These are phyloP conservation scores for Limtongozyma cylindracea DNA, from an alignment of 805 yeast genomes.

Conservation along the genomic window DNA sequence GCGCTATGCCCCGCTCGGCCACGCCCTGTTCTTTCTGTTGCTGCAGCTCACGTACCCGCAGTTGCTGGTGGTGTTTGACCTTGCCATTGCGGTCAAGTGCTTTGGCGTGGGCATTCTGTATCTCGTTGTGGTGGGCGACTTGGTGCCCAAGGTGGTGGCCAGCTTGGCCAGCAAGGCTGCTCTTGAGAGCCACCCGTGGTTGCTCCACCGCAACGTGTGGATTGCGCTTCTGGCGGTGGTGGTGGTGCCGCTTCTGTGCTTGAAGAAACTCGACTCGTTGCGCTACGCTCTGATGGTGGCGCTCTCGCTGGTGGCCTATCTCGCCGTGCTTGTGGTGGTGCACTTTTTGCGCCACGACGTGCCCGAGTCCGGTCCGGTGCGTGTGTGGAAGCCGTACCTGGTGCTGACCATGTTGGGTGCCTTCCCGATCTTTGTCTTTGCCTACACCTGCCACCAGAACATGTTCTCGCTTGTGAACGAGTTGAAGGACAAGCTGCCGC, in stretches of 20 bases:
- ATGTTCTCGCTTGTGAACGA: conserved; percentile 59
- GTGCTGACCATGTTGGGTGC: conserved; percentile 22
- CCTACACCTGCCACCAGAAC: conserved; percentile 66
- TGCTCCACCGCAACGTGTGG: conserved; percentile 20
- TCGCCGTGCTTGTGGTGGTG: conserved; percentile 25
- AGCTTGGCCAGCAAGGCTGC: too few relatives aligned
- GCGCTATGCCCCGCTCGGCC: conserved; percentile 17
- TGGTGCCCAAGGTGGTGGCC: conserved; percentile 34
- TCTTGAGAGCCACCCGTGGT: conserved; percentile 4
- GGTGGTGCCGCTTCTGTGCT: conserved; percentile 35
- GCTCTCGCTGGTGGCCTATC: conserved; percentile 35
- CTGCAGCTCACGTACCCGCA: conserved; percentile 41
- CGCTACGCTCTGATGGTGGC: conserved; percentile 53
- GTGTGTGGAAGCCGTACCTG: conserved; percentile 11
- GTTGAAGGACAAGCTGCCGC: conserved; percentile 15
- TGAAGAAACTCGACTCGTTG: conserved; percentile 40
- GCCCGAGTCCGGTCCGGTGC: conserved; percentile 4
- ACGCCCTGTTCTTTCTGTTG: conserved; percentile 16
- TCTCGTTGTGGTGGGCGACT: conserved; percentile 50
- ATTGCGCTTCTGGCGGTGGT: conserved; percentile 24
- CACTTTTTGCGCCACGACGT: conserved; percentile 13
- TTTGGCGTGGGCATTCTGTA: conserved; percentile 58
- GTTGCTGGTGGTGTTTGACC: conserved; percentile 44
- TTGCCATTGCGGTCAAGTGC: conserved; percentile 53
- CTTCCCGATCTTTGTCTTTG: conserved; percentile 54